Evolutionary conservation across 2,329 filamentous ascomycete species (phyloP).

Genomic region (Penicillium sp.): DNA sequence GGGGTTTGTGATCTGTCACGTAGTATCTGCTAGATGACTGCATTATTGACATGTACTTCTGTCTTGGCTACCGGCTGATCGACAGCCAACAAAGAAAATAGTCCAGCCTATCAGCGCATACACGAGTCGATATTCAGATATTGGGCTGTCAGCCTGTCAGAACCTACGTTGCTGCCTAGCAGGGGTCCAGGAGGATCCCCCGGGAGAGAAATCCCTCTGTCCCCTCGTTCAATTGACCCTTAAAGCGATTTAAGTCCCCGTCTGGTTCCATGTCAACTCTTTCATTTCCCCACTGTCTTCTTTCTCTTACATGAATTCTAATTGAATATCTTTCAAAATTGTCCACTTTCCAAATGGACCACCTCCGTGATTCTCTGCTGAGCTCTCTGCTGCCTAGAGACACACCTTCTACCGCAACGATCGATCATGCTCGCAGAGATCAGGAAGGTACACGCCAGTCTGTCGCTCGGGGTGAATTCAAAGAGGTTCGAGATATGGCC

Average conservation of each 20-base stretch:
- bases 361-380: conserved; percentile 16
- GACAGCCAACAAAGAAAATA: too few relatives aligned
- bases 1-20: too few relatives aligned
- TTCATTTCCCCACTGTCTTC: neutral
- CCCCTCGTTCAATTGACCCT: neutral
- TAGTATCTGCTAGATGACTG: too few relatives aligned
- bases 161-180: neutral
- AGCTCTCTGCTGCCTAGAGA: conserved; percentile 14
- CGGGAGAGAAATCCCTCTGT: neutral
- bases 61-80: too few relatives aligned
- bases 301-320: neutral
- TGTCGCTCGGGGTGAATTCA: conserved; percentile 5
- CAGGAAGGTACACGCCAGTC: neutral
- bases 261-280: neutral
- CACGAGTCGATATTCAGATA: conserved; percentile 7
- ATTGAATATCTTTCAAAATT: neutral
- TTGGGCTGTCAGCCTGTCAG: neutral
- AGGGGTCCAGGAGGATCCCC: neutral
- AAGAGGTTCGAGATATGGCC: conserved; percentile 9
- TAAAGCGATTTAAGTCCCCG: neutral
- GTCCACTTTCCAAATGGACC: conserved; percentile 5
- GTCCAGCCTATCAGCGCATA: too few relatives aligned
- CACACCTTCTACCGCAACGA: neutral
- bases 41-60: too few relatives aligned
- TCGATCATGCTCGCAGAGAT: neutral